Base-by-base conservation (phyloP, 495 filamentous ascomycete species). In the Annulohypoxylon bovei region DNA sequence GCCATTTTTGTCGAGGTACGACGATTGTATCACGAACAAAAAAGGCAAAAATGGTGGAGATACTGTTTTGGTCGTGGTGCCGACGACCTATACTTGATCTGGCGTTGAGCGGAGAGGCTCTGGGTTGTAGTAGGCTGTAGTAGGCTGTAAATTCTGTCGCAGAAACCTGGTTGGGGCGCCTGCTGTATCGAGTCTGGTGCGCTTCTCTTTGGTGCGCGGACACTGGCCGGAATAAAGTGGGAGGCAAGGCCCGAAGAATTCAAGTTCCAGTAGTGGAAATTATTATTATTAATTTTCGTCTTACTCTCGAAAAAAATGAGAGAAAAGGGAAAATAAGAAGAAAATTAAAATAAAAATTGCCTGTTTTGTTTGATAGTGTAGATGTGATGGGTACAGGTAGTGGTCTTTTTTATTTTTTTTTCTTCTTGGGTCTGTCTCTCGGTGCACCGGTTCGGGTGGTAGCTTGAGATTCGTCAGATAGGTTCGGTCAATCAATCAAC, bases 11-110 rank as follows among this genome's bases (percentile, higher is more conserved):
- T 68, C 63, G 73, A 78, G 75, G 67, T 77, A 77, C 70, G 69
- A 75, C 72, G 74, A 78, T 76, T 73, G 83, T 84, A 83, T 82
- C 80, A 84, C 83, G 79, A 83, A 76, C 72, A 77, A 79, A 76
- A 82, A 82, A 79, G 78, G 82, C 79, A 79, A 77, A 74, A 72
- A 50, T 77, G 79, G 83, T 84, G 83, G 82, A 84, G 82, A 84
- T 84, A 77, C 83, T 85, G 75, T 77, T 84, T 84, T 83, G 82
- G 83, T 83, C 82, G 80, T 83, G 79, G 82, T 85, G 83, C 83
- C 82, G 83, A 85, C 79, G 82, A 81, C 80, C 83, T 85, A 85
- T 83, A 82, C 83, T 84, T 81, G 81, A 84, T 85, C 82, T 84
- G 83, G 83, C 77, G 80, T 77, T 78, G 81, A 81, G 81, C 81